Conservation (phyloP, 371 early-diverging fungal genomes). For the Syncephalis fuscata region DNA sequence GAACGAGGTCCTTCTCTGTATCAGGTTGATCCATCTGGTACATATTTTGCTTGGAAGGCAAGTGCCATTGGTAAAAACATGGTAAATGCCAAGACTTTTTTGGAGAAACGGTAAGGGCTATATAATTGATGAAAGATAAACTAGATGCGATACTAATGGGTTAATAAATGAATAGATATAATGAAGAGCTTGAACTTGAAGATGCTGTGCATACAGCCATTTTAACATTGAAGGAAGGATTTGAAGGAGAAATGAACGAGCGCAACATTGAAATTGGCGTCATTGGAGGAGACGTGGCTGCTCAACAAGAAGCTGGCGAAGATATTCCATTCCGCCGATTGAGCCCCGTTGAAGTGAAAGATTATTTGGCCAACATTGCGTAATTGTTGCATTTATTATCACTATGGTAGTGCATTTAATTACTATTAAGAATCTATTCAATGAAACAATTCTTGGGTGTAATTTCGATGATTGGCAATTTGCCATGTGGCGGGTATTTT, state of each 20-base stretch:
- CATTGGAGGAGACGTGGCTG: constrained; percentile 34
- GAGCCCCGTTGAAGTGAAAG: constrained; percentile 68
- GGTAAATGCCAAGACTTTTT: constrained; percentile 94
- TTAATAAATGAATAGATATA: constrained; percentile 28
- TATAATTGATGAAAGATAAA: background rate
- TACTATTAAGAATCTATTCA: no score
- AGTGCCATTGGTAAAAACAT: constrained; percentile 98
- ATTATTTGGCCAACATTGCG: constrained; percentile 88
- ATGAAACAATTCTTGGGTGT: no score
- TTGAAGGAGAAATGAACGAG: constrained; percentile 92
- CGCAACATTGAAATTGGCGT: constrained; percentile 90
- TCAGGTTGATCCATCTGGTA: constrained; percentile 98
- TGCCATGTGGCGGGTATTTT: no score
- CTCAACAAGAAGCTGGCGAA: constrained; percentile 18
- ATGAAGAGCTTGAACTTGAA: constrained; percentile 87
- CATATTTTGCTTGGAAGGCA: constrained; percentile 97
- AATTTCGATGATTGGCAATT: no score
- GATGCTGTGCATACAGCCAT: constrained; percentile 97
- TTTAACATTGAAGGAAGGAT: constrained; percentile 93
- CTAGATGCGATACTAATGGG: background rate
- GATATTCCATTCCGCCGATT: constrained; percentile 60
- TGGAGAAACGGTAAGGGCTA: constrained; percentile 78
- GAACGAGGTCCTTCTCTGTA: constrained; percentile 82
- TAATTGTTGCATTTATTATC: constrained; percentile 12
- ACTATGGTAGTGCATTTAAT: no score